A percentile compares a stretch with the other conserved stretches of the same genome.
Evolutionary conservation across 192 early-diverging fungal genomes (phyloP).

Genomic region (Gaertneriomyces semiglobifer): DNA sequence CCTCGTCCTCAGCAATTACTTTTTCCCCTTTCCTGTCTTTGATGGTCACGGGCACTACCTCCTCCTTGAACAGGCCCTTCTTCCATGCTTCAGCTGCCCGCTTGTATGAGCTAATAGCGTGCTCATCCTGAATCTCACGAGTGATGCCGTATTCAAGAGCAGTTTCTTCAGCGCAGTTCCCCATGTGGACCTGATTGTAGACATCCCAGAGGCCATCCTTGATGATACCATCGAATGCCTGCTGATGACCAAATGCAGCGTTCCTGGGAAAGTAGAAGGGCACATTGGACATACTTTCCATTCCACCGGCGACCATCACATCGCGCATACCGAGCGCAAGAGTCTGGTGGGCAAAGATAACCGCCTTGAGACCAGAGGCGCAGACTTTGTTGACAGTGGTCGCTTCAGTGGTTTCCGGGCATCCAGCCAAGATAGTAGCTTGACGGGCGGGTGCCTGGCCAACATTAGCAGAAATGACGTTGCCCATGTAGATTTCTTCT

Average conservation of each 20-base stretch:
- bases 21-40: slow-evolving; percentile 77
- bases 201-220: slow-evolving; percentile 96
- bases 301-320: slow-evolving; percentile 89
- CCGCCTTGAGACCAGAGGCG: slow-evolving; percentile 96
- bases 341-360: slow-evolving; percentile 85
- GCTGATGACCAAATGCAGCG: slow-evolving; percentile 75
- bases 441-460: slow-evolving; percentile 95
- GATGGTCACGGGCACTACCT: slow-evolving; percentile 82
- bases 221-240: slow-evolving; percentile 79
- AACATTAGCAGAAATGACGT: slow-evolving; percentile 82
- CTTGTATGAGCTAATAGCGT: slow-evolving; percentile 83
- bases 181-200: slow-evolving; percentile 81
- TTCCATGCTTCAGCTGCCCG: slow-evolving; percentile 87
- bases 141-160: slow-evolving; percentile 82
- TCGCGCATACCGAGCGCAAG: slow-evolving; percentile 73
- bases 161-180: slow-evolving; percentile 67
- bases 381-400: slow-evolving; percentile 99
- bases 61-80: slow-evolving; percentile 69
- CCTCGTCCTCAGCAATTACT: slow-evolving; percentile 81
- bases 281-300: slow-evolving; percentile 95
- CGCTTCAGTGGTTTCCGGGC: slow-evolving; percentile 77
- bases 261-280: slow-evolving; percentile 68
- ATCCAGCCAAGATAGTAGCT: slow-evolving; percentile 79
- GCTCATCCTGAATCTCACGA: slow-evolving; percentile 85
- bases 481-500: slow-evolving; percentile 95